Evolutionary conservation across 768 basidiomycete genomes (phyloP).

Genomic region (Rhizopogon salebrosus): DNA sequence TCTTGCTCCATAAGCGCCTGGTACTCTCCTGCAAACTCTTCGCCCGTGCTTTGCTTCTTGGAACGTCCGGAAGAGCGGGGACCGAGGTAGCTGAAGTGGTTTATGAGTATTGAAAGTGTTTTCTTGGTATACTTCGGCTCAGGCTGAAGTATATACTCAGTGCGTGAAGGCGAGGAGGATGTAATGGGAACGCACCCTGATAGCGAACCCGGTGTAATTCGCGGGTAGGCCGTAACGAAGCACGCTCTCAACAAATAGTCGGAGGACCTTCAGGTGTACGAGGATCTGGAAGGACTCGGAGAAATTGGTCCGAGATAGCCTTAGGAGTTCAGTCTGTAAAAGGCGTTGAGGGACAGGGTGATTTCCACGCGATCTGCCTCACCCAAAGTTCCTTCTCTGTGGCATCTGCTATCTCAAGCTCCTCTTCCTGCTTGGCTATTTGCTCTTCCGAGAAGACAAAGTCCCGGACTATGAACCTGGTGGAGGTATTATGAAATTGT

Average conservation of each 20-base stretch:
- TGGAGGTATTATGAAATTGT: not conserved
- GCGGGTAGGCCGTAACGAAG: conserved; percentile 94
- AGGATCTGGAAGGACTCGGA: conserved; percentile 94
- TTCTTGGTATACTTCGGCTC: conserved; percentile 82
- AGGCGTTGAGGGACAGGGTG: not conserved
- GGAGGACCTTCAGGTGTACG: conserved; percentile 88
- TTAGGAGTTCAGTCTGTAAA: conserved; percentile 80
- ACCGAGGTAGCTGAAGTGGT: conserved; percentile 76
- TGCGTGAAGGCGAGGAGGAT: not conserved
- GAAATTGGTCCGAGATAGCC: conserved; percentile 90
- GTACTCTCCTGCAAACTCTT: conserved; percentile 87
- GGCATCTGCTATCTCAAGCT: conserved; percentile 69
- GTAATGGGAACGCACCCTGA: conserved; percentile 54
- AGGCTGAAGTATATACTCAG: conserved; percentile 45
- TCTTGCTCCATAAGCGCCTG: conserved; percentile 93
- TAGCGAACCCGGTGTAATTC: conserved; percentile 73
- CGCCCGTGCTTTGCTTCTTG: conserved; percentile 38
- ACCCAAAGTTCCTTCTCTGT: conserved; percentile 99
- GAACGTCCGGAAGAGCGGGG: conserved; percentile 58
- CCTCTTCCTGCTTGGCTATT: conserved; percentile 74
- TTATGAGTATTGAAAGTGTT: conserved; percentile 64
- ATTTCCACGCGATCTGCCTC: conserved; percentile 15
- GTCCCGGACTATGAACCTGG: conserved; percentile 90
- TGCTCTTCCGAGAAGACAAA: conserved; percentile 85
- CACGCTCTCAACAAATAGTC: conserved; percentile 92